Conservation (phyloP, 169 alveolate genomes). For the Eimeria brunetti region DNA sequence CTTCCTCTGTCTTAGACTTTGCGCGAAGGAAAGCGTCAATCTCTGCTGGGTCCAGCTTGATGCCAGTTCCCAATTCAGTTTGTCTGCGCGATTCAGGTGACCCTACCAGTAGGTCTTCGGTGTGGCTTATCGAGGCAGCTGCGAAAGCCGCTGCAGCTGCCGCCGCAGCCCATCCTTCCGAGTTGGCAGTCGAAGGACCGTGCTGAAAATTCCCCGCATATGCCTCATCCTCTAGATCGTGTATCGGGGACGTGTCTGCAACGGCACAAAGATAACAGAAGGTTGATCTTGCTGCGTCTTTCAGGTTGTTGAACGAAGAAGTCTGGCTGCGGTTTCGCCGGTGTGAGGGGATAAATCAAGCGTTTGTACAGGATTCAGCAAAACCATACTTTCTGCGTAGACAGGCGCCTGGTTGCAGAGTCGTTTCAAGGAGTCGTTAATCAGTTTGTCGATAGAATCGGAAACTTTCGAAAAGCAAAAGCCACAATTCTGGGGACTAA, state of each 20-base stretch:
- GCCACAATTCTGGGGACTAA: not conserved
- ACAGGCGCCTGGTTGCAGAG: not conserved
- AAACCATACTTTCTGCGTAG: not conserved
- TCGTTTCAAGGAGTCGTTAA: not conserved
- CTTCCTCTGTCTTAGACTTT: conserved; percentile 27
- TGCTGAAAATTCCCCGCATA: not conserved
- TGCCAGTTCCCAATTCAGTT: not conserved
- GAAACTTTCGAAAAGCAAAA: conserved; percentile 31
- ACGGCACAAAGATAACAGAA: not conserved
- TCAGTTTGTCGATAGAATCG: conserved; percentile 17
- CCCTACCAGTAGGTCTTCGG: not conserved
- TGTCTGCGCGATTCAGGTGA: not conserved
- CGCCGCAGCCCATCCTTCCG: conserved; percentile 51
- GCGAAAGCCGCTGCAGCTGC: conserved; percentile 59
- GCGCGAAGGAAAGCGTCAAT: conserved; percentile 35
- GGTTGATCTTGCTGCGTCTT: not conserved
- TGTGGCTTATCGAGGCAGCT: conserved; percentile 16
- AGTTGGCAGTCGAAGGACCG: not conserved
- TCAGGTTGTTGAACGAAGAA: not conserved
- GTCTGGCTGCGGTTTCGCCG: not conserved
- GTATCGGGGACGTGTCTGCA: not conserved
- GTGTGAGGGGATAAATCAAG: not conserved
- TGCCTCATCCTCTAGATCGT: not conserved
- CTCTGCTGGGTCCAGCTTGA: not conserved
- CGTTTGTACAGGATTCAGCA: not conserved